Base-by-base conservation (phyloP, 345 rosid species). In the Arabis alpina region DNA sequence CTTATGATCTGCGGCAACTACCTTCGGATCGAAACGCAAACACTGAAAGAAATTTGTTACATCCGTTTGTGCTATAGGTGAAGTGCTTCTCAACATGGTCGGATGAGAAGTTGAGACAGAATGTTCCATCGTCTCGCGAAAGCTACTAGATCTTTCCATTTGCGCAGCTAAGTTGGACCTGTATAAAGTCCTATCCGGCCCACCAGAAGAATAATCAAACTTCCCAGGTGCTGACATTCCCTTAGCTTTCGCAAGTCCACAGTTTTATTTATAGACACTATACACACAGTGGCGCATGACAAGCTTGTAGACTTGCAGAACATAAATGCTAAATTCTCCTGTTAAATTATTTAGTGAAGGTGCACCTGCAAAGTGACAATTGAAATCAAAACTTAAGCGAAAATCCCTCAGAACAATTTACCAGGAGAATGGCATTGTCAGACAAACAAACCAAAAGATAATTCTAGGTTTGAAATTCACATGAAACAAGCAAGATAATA, bases 71-170 rank as follows among this genome's bases (percentile, higher is more conserved):
- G 86, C 77, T 78, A 82, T 71, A 27, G 75, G 68, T 68, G 88
- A 79, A 80, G 82, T 81, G 80, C 83, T 88, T 84, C 92, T 82
- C 12, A 84, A 72, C 85, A 82, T 78, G 75, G 68, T 83, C 52
- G 88, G 86, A 60, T 84, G 84, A 83, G 98, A 87, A 75, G 93
- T 72, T 28, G 85, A 72, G 74, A 81, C 78, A 54, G 88, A 85
- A 78, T 82, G 84, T 74, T 88, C 98, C 81, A 82, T 76, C 57
- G 84, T 79, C 82, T 90, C 96, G 9, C 92, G 91, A 64, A 89
- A 94, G 79, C 93, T 89, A 72, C 92, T 80, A 10, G 97, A 88
- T 85, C 93, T 89, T 76, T 94, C 96, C 84, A 86, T 72, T 57
- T 81, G 83, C 79, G 86, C 80, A 72, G 85, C 79, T 79, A 83